Conservation (phyloP, 139 green algal species). For the Dunaliella sp. region DNA sequence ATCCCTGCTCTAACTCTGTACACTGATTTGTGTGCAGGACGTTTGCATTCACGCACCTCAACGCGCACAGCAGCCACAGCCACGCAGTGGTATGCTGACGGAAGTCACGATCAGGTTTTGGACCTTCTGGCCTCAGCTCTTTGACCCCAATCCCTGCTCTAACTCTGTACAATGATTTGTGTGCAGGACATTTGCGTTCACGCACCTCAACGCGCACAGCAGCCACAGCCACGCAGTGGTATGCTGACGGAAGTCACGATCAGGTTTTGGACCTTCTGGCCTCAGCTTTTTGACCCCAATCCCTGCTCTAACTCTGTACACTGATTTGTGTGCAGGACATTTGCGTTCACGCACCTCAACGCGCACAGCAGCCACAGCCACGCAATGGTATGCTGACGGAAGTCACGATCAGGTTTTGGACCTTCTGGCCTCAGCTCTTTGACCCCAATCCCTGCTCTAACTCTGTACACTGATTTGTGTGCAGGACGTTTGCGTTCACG, state of each 20-base stretch:
- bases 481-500: slow-evolving; percentile 63
- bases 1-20: too few species aligned
- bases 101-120: slow-evolving; percentile 64
- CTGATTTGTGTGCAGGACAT: too few species aligned
- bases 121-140: too few species aligned
- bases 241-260: slow-evolving; percentile 81
- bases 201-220: slow-evolving; percentile 79
- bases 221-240: slow-evolving; percentile 77
- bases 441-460: too few species aligned
- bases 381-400: slow-evolving; percentile 82
- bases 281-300: neutral
- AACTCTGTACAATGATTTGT: too few species aligned
- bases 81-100: slow-evolving; percentile 84
- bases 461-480: neutral
- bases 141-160: neutral
- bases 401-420: slow-evolving; percentile 59
- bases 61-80: slow-evolving; percentile 73
- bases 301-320: too few species aligned
- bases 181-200: too few species aligned
- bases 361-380: slow-evolving; percentile 76
- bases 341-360: slow-evolving; percentile 80
- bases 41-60: slow-evolving; percentile 78
- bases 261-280: slow-evolving; percentile 22
- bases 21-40: too few species aligned
- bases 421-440: slow-evolving; percentile 4